Evolutionary conservation across 2,329 filamentous ascomycete genomes (phyloP).

Genomic region (Colletotrichum melonis): DNA sequence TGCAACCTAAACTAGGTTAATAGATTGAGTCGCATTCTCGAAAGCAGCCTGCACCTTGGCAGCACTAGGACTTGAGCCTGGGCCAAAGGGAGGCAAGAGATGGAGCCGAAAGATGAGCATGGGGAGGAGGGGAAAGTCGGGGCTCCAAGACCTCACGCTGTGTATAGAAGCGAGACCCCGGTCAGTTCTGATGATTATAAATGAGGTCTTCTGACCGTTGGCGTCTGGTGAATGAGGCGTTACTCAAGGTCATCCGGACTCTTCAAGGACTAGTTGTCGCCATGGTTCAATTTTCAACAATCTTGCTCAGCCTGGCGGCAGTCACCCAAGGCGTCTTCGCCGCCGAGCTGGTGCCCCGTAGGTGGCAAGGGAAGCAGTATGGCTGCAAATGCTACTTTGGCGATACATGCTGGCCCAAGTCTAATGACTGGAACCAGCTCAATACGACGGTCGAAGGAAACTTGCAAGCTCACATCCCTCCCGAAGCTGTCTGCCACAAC

Average conservation of each 20-base stretch:
- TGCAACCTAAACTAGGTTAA: neutral
- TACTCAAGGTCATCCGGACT: neutral
- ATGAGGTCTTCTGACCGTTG: no score
- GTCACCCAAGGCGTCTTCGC: neutral
- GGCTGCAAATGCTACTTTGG: constrained; percentile 47
- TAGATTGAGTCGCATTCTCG: neutral
- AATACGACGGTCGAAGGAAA: constrained; percentile 51
- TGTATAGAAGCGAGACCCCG: no score
- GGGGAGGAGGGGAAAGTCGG: no score
- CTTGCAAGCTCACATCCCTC: constrained; percentile 44
- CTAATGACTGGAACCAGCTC: constrained; percentile 42
- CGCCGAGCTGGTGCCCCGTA: neutral
- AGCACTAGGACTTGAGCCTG: no score
- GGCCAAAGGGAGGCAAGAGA: no score
- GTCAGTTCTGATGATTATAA: no score
- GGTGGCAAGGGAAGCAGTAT: constrained; percentile 43
- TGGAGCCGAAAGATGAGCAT: no score
- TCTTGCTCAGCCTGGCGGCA: neutral
- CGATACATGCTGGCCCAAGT: constrained; percentile 46
- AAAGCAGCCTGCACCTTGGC: neutral
- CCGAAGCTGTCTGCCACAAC: constrained; percentile 48
- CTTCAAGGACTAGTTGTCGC: neutral
- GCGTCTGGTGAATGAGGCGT: no score
- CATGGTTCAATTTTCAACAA: neutral
- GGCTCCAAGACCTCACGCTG: no score